Base-by-base conservation (phyloP, 352 stramenopile genomes). In the Aphanomyces astaci region DNA sequence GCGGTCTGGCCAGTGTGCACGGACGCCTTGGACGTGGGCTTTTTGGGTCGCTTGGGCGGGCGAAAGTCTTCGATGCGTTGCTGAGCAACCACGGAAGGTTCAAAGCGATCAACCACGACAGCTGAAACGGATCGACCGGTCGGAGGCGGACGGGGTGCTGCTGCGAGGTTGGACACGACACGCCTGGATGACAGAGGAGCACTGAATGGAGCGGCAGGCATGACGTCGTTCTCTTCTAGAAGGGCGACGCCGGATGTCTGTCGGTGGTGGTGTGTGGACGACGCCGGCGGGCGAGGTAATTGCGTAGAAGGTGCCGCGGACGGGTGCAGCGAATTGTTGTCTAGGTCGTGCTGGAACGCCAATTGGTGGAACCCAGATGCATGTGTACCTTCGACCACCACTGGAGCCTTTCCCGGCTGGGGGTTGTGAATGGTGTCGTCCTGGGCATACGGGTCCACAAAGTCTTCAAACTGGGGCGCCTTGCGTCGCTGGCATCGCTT, bases 391-490 rank as follows among this genome's bases (percentile, higher is more conserved):
- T 17, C 4, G 2, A 11, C 17, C 36, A 25, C n/a, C 11, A 27
- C 25, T 22, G 19, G 56, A 22, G 56, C 57, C n/a, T 64, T 64
- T 5, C 5, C 22, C 19, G 56, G 31, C 17, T 56, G 36, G 19
- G 0, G 11, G 25, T 55, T 7, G 11, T 59, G 19, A 11, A 45
- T 2, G 5, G 15, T 4, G 17, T 54, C 59, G 0, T 30, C 32
- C 45, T 53, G 45, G 9, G 22, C 11, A 36, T 59, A 39, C n/a
- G 62, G 62, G 13, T 68, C 62, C 17, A 68, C 51, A 59, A 68
- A 68, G 11, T 68, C 62, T 24, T 68, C 62, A 45, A 68, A 68
- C 11, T 57, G 30, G 10, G 46, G 62, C 30, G 39, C 43, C 62
- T 68, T 68, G 11, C 62, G 62, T n/a, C 49, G 27, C 27, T 33